Conservation (phyloP, 495 filamentous ascomycete genomes). For the Aspergillus homomorphus region DNA sequence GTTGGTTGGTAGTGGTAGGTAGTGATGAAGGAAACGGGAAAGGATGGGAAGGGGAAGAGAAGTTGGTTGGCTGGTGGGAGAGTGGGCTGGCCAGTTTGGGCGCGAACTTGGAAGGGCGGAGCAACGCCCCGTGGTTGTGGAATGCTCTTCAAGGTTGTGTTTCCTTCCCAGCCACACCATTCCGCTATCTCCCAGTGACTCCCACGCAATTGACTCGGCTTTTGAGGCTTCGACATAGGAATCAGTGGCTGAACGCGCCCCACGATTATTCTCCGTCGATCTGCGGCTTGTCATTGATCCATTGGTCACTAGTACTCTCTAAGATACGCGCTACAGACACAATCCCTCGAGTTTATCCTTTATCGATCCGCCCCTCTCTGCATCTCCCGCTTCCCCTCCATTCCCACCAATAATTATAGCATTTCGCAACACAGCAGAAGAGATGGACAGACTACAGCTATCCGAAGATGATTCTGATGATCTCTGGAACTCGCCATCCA, state of each 20-base stretch:
- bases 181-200: too few relatives aligned
- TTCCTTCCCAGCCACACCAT: neutral
- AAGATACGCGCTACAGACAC: neutral
- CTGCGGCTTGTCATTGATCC: neutral
- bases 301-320: neutral
- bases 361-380: constrained; percentile 4
- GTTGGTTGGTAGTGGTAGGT: neutral
- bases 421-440: constrained; percentile 38
- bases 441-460: constrained; percentile 51
- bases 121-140: neutral
- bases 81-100: constrained; percentile 2
- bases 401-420: constrained; percentile 24
- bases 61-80: neutral
- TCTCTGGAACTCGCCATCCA: constrained; percentile 71
- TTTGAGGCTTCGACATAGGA: neutral
- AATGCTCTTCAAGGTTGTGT: neutral
- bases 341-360: neutral
- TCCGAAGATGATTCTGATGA: constrained; percentile 66
- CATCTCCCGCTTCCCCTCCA: constrained; percentile 1
- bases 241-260: constrained; percentile 4
- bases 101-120: constrained; percentile 1
- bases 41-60: constrained; percentile 3
- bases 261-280: constrained; percentile 1
- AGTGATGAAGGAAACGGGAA: neutral
- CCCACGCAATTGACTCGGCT: too few relatives aligned